These are phyloP conservation scores for Cyberlindnera meyerae DNA, from an alignment of 805 yeast species.

Conservation along the genomic window DNA sequence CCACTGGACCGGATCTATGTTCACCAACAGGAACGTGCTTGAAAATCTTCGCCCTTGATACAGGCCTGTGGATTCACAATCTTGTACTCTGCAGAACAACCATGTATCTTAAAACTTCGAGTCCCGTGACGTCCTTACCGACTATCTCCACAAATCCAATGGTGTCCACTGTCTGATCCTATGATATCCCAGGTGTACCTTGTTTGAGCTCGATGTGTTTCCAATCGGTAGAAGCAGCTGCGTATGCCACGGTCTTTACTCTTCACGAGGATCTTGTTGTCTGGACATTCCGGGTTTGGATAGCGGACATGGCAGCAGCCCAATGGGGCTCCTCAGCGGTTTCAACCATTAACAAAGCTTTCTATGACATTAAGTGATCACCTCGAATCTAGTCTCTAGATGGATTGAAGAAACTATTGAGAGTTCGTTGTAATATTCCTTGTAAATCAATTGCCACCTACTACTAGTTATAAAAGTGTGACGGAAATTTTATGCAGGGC, in stretches of 20 bases:
- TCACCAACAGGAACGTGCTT: slow-evolving; percentile 23
- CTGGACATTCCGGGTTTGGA: slow-evolving; percentile 15
- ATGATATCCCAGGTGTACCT: slow-evolving; percentile 44
- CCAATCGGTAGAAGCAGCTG: slow-evolving; percentile 70
- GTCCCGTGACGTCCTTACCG: slow-evolving; percentile 37
- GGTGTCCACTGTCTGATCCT: slow-evolving; percentile 64
- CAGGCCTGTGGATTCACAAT: slow-evolving; percentile 38
- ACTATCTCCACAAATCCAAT: slow-evolving; percentile 53
- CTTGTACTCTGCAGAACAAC: slow-evolving; percentile 57
- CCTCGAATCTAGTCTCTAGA: no score
- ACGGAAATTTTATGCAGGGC: no score
- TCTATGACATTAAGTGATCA: slow-evolving; percentile 16
- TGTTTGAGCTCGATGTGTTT: slow-evolving; percentile 42
- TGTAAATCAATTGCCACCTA: no score
- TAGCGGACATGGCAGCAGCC: slow-evolving; percentile 8
- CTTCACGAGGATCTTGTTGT: slow-evolving; percentile 40
- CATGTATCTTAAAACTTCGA: slow-evolving; percentile 37
- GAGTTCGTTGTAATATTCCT: no score
- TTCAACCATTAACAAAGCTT: slow-evolving; percentile 18
- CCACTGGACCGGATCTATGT: slow-evolving; percentile 35
- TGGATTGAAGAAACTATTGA: no score
- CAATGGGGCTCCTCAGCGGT: slow-evolving; percentile 15
- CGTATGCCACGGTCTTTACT: slow-evolving; percentile 49
- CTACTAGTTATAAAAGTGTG: no score
- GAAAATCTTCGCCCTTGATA: slow-evolving; percentile 24